Conservation (phyloP, 2,329 filamentous ascomycete genomes). For the Periconia macrospinosa region DNA sequence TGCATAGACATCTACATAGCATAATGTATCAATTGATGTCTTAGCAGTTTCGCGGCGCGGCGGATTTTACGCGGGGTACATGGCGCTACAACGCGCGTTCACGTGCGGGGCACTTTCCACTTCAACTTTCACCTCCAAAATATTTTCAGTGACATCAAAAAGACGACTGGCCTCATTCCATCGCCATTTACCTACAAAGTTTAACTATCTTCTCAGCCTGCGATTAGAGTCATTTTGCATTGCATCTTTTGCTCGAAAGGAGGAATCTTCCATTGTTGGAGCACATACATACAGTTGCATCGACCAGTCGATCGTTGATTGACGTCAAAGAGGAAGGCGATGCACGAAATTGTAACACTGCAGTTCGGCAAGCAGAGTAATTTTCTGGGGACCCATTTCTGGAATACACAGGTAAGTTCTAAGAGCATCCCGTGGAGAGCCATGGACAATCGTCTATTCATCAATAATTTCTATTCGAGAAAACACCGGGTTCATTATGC, state of each 20-base stretch:
- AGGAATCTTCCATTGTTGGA: no score
- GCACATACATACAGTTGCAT: no score
- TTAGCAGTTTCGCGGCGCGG: no score
- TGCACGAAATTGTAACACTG: conserved; percentile 94
- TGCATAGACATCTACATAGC: no score
- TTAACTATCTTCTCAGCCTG: no score
- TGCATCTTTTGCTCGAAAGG: no score
- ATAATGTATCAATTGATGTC: no score
- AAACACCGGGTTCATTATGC: not conserved
- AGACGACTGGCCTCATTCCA: conserved; percentile 1
- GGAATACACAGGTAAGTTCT: conserved; percentile 78
- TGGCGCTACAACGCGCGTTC: conserved; percentile 19
- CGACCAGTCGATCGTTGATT: not conserved
- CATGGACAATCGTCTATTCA: no score
- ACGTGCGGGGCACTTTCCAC: conserved; percentile 22
- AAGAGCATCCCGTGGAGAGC: not conserved
- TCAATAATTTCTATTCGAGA: no score
- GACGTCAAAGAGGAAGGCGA: conserved; percentile 40
- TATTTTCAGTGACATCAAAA: not conserved
- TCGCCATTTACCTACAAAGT: conserved; percentile 4
- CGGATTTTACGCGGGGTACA: no score
- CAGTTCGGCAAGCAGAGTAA: conserved; percentile 94
- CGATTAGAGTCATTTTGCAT: no score
- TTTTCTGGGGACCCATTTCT: conserved; percentile 93
- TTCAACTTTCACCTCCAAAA: not conserved